Conservation (phyloP, 148 eudicot genomes). For the Oxyria digyna region DNA sequence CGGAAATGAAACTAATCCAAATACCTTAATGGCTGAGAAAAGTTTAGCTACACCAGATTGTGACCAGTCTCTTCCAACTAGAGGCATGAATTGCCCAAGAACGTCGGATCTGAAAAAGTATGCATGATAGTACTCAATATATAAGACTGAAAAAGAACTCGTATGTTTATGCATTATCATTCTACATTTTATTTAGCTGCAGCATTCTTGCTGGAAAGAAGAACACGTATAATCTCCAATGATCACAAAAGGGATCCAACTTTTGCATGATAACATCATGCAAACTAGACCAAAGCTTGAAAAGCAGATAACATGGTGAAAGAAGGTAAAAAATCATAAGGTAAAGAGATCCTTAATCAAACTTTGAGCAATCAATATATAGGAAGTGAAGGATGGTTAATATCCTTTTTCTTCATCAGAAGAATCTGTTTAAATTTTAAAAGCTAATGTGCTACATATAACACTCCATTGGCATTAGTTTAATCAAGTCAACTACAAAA, state of each 20-base stretch:
- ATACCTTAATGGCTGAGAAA: conserved; percentile 94
- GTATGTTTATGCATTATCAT: no score
- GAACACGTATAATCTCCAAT: neutral
- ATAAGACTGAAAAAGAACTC: neutral
- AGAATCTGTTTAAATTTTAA: no score
- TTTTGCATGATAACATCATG: neutral
- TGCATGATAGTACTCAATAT: neutral
- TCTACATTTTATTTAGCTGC: neutral
- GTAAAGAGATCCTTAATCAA: neutral
- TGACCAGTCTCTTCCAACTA: conserved; percentile 99
- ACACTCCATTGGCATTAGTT: neutral
- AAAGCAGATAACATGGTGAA: neutral
- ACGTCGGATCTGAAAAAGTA: conserved; percentile 76
- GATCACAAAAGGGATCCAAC: neutral
- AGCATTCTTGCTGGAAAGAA: neutral
- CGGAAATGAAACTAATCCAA: neutral
- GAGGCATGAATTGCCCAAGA: conserved; percentile 99
- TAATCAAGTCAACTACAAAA: neutral
- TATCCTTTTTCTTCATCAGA: neutral
- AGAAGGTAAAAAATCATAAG: neutral
- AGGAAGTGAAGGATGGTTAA: neutral
- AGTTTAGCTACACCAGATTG: conserved; percentile 94
- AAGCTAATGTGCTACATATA: neutral
- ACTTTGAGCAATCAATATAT: neutral
- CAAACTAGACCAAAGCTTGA: neutral